Evolutionary conservation across 2,329 filamentous ascomycete species (phyloP).

Genomic region (Penicillium concentricum): DNA sequence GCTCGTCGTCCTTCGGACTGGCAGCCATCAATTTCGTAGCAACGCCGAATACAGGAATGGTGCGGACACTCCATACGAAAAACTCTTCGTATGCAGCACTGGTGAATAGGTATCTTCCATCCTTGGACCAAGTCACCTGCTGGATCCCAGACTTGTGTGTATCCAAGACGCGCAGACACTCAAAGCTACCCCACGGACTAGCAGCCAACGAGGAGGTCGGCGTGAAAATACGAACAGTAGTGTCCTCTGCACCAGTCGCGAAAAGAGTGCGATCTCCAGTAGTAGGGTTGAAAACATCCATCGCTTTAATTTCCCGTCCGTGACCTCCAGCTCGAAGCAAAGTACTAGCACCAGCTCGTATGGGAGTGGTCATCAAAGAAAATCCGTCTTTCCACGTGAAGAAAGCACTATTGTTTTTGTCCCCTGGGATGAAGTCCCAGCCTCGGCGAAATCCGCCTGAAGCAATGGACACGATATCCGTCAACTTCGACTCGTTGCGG

Average conservation of each 20-base stretch:
- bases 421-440: slow-evolving; percentile 58
- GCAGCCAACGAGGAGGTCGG: slow-evolving; percentile 13
- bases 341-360: slow-evolving; percentile 42
- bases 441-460: slow-evolving; percentile 83
- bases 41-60: slow-evolving; percentile 53
- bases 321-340: slow-evolving; percentile 70
- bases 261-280: slow-evolving; percentile 43
- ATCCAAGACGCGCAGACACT: slow-evolving; percentile 65
- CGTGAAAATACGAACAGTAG: slow-evolving; percentile 68
- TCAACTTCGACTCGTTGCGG: slow-evolving; percentile 71
- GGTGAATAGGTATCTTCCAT: slow-evolving; percentile 72
- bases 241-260: slow-evolving; percentile 70
- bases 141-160: slow-evolving; percentile 83
- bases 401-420: slow-evolving; percentile 41
- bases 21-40: slow-evolving; percentile 54
- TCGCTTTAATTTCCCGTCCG: slow-evolving; percentile 77
- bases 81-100: slow-evolving; percentile 88
- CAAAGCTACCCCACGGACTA: slow-evolving; percentile 31
- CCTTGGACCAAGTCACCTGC: slow-evolving; percentile 68
- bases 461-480: slow-evolving; percentile 68
- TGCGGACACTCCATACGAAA: slow-evolving; percentile 72
- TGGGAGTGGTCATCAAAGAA: slow-evolving; percentile 48
- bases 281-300: slow-evolving; percentile 47
- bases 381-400: slow-evolving; percentile 76
- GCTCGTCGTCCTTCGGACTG: slow-evolving; percentile 49